phyloP scores from a whole-genome alignment of 2,329 filamentous ascomycete genomes.

The Colletotrichum chlorophyti region DNA sequence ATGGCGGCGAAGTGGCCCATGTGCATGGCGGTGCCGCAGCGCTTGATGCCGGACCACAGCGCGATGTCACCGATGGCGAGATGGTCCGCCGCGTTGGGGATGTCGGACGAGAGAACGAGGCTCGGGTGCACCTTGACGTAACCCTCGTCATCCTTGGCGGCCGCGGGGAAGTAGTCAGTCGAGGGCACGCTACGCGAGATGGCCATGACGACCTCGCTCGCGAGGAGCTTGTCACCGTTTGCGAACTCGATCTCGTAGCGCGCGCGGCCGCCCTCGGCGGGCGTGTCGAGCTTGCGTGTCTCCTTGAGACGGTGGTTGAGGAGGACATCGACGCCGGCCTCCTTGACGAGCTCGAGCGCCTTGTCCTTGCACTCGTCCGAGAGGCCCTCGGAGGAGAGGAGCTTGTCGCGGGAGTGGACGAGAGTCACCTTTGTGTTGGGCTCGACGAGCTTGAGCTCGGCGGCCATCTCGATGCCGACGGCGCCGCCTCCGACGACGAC shows the following conservation, averaged over 20 bases:
- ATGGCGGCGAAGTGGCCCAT: slow-evolving; percentile 71
- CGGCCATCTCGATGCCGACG: slow-evolving; percentile 83
- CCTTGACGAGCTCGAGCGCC: slow-evolving; percentile 62
- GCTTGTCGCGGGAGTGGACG: slow-evolving; percentile 73
- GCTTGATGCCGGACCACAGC: slow-evolving; percentile 80
- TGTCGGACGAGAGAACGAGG: slow-evolving; percentile 58
- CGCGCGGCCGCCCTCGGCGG: slow-evolving; percentile 43
- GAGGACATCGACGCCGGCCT: slow-evolving; percentile 70
- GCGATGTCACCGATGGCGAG: slow-evolving; percentile 75
- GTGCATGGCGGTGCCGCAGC: slow-evolving; percentile 78
- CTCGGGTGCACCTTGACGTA: slow-evolving; percentile 68
- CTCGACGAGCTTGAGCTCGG: slow-evolving; percentile 74
- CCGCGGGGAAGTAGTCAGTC: slow-evolving; percentile 65
- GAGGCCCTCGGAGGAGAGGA: slow-evolving; percentile 77
- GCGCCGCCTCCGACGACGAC: slow-evolving; percentile 80
- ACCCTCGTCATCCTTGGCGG: slow-evolving; percentile 67
- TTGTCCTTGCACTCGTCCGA: slow-evolving; percentile 73
- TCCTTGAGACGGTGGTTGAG: slow-evolving; percentile 64
- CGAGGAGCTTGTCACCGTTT: slow-evolving; percentile 64
- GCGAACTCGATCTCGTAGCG: slow-evolving; percentile 61
- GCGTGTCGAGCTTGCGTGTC: slow-evolving; percentile 51
- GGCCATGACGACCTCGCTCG: slow-evolving; percentile 73
- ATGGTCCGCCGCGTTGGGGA: slow-evolving; percentile 66
- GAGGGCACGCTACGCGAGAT: slow-evolving; percentile 69
- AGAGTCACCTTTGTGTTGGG: slow-evolving; percentile 73